phyloP scores from a whole-genome alignment of 2,329 filamentous ascomycete genomes.

The Malbranchea cinnamomea region DNA sequence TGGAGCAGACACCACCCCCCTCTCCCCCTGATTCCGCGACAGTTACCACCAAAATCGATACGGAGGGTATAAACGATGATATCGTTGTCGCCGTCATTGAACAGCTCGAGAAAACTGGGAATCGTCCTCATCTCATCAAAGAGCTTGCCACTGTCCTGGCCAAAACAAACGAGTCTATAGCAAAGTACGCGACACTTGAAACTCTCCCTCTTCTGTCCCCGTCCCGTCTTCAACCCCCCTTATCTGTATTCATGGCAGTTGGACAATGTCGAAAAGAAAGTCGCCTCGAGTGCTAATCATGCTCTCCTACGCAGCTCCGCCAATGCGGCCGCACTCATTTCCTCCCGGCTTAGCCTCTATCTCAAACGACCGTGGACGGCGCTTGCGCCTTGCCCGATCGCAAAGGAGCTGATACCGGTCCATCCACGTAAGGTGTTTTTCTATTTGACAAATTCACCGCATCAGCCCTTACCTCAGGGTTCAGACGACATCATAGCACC shows the following conservation, averaged over 20 bases:
- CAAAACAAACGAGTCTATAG: constrained; percentile 63
- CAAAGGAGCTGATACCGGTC: constrained; percentile 81
- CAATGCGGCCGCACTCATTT: constrained; percentile 89
- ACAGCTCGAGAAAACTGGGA: constrained; percentile 77
- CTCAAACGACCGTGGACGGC: constrained; percentile 76
- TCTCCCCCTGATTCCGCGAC: constrained; percentile 42
- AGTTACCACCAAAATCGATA: constrained; percentile 48
- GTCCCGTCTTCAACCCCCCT: no score
- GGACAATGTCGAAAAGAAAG: no score
- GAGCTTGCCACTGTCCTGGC: constrained; percentile 73
- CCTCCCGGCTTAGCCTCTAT: constrained; percentile 77
- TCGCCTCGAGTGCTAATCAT: constrained; percentile 13
- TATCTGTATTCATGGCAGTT: no score
- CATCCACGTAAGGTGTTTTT: constrained; percentile 94
- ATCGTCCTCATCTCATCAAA: constrained; percentile 87
- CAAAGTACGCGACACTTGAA: constrained; percentile 94
- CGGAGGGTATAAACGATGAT: constrained; percentile 79
- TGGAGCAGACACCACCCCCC: constrained; percentile 65
- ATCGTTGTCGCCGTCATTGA: constrained; percentile 84
- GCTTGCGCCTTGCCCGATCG: constrained; percentile 66
- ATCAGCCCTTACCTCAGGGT: constrained; percentile 62
- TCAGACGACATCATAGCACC: constrained; percentile 37
- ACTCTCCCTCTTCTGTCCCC: constrained; percentile 4
- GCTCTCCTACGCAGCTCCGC: constrained; percentile 54
- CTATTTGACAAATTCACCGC: constrained; percentile 78